phyloP scores from a whole-genome alignment of 202 grass and related monocot genomes.

The Panicum hallii region DNA sequence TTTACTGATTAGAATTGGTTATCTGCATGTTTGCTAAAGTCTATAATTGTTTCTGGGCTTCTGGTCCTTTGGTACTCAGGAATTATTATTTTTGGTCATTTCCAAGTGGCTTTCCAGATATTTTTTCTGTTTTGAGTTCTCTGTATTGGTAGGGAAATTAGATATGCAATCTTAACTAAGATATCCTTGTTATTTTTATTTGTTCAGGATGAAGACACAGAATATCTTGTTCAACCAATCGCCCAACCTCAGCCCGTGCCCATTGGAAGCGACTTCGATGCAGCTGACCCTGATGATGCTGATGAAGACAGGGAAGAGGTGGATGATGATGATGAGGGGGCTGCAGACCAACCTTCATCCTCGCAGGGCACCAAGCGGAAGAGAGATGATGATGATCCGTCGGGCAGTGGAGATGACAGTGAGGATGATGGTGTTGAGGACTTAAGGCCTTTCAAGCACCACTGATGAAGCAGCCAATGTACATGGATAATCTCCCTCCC shows the following conservation, averaged over 20 bases:
- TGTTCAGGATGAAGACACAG: conserved; percentile 79
- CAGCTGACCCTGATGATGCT: conserved; percentile 64
- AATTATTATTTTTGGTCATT: not conserved
- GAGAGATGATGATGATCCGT: conserved; percentile 57
- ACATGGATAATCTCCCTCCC: conserved; percentile 48
- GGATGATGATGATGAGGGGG: conserved; percentile 47
- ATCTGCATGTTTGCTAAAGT: not conserved
- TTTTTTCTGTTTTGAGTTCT: not conserved
- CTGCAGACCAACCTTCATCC: conserved; percentile 49
- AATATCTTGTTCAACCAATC: conserved; percentile 87
- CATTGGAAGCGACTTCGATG: conserved; percentile 59
- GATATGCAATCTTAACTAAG: not conserved
- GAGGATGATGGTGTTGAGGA: conserved; percentile 57
- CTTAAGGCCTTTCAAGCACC: conserved; percentile 59
- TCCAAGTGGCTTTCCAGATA: not conserved
- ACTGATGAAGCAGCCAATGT: conserved; percentile 45
- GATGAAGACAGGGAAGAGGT: conserved; percentile 76
- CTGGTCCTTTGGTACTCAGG: no score
- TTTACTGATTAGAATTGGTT: not conserved
- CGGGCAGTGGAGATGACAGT: conserved; percentile 38
- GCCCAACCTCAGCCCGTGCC: conserved; percentile 52
- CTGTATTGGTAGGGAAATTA: not conserved
- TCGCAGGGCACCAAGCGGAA: conserved; percentile 63
- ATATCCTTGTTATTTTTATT: not conserved
- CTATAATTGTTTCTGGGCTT: not conserved